A percentile compares a stretch with the other conserved stretches of the same genome.
Conservation (phyloP, 345 rosid genomes). For the Ceriops zippeliana region DNA sequence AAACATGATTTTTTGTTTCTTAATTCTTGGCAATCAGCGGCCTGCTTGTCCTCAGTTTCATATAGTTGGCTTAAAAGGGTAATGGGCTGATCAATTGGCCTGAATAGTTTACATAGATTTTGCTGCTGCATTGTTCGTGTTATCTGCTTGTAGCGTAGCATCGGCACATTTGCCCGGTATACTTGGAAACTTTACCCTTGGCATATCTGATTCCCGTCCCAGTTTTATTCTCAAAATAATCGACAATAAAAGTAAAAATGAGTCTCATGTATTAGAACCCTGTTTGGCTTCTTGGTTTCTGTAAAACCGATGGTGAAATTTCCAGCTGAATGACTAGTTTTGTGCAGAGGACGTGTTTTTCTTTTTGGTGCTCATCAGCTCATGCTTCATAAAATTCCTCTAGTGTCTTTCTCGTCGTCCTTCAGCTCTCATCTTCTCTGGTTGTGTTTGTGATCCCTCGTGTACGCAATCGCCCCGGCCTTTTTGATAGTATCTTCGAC, state of each 20-base stretch:
- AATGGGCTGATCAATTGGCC: not conserved
- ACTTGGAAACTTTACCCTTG: not conserved
- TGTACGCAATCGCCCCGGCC: no score
- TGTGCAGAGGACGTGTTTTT: not conserved
- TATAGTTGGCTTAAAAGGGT: not conserved
- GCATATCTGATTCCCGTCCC: not conserved
- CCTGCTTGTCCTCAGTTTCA: not conserved
- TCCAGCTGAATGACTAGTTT: not conserved
- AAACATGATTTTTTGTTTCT: not conserved
- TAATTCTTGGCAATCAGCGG: not conserved
- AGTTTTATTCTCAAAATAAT: not conserved
- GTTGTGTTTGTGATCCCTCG: no score
- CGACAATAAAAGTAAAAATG: not conserved
- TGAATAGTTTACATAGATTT: not conserved
- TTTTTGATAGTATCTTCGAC: no score
- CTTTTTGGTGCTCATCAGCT: not conserved
- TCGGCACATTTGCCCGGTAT: not conserved
- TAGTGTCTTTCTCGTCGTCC: no score
- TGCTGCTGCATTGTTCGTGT: not conserved
- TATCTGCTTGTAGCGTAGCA: not conserved
- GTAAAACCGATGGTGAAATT: not conserved
- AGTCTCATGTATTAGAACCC: not conserved
- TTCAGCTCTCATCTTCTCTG: no score
- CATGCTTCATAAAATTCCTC: not conserved
- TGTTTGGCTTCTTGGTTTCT: not conserved